Conservation (phyloP, 148 eudicot genomes). For the Pouteria glomerata region DNA sequence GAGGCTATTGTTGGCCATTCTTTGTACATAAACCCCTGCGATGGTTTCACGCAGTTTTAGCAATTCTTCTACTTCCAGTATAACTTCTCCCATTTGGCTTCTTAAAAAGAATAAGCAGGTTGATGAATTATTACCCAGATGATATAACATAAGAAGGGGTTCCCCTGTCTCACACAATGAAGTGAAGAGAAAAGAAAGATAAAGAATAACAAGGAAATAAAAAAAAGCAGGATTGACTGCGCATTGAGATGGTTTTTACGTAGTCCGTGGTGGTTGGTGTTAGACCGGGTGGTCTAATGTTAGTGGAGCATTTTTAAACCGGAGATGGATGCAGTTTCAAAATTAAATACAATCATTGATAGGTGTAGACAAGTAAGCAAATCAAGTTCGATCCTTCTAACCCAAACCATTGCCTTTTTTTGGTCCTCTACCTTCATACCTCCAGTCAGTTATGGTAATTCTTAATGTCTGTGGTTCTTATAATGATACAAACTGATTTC, state of each 20-base stretch:
- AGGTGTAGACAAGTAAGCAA: not conserved
- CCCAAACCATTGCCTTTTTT: not conserved
- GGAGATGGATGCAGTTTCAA: not conserved
- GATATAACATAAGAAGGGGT: not conserved
- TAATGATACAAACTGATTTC: not conserved
- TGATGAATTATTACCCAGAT: no score
- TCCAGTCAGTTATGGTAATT: not conserved
- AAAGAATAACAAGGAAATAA: not conserved
- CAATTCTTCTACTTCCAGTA: no score
- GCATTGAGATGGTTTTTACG: not conserved
- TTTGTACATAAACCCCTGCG: no score
- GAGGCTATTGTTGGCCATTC: no score
- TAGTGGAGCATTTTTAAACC: not conserved
- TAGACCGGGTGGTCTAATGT: not conserved
- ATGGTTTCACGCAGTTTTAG: no score
- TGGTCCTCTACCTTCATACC: not conserved
- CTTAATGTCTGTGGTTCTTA: not conserved
- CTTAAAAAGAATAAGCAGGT: no score
- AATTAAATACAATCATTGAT: not conserved
- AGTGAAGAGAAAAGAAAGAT: not conserved
- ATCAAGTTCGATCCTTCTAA: not conserved
- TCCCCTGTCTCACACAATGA: not conserved
- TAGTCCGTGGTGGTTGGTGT: not conserved
- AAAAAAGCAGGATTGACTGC: not conserved
- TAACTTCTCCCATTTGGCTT: no score